Evolutionary conservation across 129 eudicot genomes (phyloP).

Genomic region (Flaveria bidentis): DNA sequence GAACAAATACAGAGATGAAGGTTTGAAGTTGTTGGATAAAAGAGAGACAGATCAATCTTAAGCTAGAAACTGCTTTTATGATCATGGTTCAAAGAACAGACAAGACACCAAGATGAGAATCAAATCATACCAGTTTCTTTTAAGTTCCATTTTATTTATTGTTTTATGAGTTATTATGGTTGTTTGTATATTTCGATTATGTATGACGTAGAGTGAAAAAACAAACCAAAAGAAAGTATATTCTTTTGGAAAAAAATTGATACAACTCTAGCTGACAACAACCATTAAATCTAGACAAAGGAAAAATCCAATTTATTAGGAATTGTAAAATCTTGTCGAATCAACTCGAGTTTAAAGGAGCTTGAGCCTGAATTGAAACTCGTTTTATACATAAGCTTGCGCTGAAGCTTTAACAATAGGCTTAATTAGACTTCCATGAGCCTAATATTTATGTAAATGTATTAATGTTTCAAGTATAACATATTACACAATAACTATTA

Average conservation of each 20-base stretch:
- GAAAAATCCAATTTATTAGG: background rate
- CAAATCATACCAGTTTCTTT: slow-evolving; percentile 35
- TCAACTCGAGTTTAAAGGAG: too few species aligned
- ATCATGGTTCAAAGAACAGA: slow-evolving; percentile 45
- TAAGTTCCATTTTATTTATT: background rate
- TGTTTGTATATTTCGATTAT: background rate
- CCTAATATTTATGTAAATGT: too few species aligned
- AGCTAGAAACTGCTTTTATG: slow-evolving; percentile 30
- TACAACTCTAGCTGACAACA: background rate
- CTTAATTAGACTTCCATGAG: too few species aligned
- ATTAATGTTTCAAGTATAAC: too few species aligned
- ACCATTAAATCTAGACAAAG: background rate
- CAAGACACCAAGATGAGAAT: slow-evolving; percentile 44
- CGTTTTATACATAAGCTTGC: too few species aligned
- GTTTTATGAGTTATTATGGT: background rate
- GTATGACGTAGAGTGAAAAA: background rate
- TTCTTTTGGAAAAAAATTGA: background rate
- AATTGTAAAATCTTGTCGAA: too few species aligned
- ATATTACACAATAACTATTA: too few species aligned
- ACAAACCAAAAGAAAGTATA: background rate
- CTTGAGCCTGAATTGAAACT: too few species aligned
- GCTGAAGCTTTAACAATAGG: too few species aligned
- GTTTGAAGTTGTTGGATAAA: slow-evolving; percentile 33
- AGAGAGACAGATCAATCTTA: slow-evolving; percentile 30
- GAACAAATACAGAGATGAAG: slow-evolving; percentile 41